These are phyloP conservation scores for Fomitiporia mediterranea DNA, from an alignment of 1,284 basidiomycete genomes.

Conservation along the genomic window DNA sequence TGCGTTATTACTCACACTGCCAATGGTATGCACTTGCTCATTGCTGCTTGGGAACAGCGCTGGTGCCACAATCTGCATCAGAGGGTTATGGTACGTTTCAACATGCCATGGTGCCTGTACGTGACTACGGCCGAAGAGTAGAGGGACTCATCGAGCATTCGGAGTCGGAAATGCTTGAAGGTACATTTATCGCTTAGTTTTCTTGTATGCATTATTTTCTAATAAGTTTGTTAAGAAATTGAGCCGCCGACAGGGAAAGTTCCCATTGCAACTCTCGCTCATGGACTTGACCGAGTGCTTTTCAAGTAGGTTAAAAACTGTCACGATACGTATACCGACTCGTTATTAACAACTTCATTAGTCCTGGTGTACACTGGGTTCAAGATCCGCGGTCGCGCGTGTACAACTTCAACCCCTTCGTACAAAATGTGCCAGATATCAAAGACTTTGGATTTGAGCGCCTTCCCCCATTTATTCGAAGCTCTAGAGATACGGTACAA, in stretches of 20 bases:
- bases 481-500: constrained; percentile 75
- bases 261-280: constrained; percentile 67
- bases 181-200: constrained; percentile 22
- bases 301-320: constrained; percentile 62
- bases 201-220: not conserved
- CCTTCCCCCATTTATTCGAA: constrained; percentile 72
- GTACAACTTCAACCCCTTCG: constrained; percentile 78
- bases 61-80: not conserved
- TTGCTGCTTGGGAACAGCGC: not conserved
- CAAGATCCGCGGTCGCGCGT: constrained; percentile 82
- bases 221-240: constrained; percentile 38
- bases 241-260: constrained; percentile 42
- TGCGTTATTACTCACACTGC: constrained; percentile 21
- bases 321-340: not conserved
- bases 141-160: constrained; percentile 40
- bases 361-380: constrained; percentile 90
- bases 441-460: constrained; percentile 91
- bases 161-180: constrained; percentile 26
- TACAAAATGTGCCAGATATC: constrained; percentile 72
- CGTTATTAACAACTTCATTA: constrained; percentile 30
- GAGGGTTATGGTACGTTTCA: too few relatives aligned
- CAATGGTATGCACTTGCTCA: not conserved
- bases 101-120: too few relatives aligned
- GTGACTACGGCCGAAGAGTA: constrained; percentile 35
- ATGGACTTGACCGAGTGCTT: constrained; percentile 78